These are phyloP conservation scores for Epichloe amarillans DNA, from an alignment of 2,329 filamentous ascomycete species.

Conservation along the genomic window DNA sequence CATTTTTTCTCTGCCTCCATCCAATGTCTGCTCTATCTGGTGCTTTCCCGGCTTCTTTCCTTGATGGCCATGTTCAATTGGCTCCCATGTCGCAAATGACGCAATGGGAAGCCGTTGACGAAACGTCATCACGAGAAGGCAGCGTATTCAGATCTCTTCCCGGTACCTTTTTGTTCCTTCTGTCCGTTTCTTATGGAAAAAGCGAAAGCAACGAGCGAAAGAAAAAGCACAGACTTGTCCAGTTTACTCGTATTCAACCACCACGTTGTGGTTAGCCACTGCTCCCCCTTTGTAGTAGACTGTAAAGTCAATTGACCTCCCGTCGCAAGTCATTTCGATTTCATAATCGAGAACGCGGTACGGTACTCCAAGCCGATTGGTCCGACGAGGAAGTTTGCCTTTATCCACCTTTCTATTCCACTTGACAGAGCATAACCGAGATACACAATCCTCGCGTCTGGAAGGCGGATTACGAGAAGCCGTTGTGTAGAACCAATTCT, in stretches of 20 bases:
- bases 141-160: neutral
- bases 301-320: neutral
- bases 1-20: neutral
- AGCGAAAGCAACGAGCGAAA: too few relatives aligned
- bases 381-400: neutral
- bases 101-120: neutral
- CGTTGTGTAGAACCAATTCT: neutral
- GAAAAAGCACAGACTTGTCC: too few relatives aligned
- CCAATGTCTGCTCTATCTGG: neutral
- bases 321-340: slow-evolving; percentile 3
- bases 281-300: neutral
- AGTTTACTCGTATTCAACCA: neutral
- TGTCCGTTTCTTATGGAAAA: too few relatives aligned
- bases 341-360: neutral
- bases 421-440: neutral
- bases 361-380: neutral
- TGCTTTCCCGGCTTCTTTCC: neutral
- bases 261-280: neutral
- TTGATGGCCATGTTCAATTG: neutral
- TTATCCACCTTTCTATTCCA: neutral
- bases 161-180: neutral
- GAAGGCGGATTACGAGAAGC: neutral
- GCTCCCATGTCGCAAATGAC: neutral
- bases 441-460: neutral
- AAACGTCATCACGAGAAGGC: neutral